Evolutionary conservation across 768 basidiomycete species (phyloP), one percentile per base, ranked within the genome.

Genomic region (Termitomyces titanicus): DNA sequence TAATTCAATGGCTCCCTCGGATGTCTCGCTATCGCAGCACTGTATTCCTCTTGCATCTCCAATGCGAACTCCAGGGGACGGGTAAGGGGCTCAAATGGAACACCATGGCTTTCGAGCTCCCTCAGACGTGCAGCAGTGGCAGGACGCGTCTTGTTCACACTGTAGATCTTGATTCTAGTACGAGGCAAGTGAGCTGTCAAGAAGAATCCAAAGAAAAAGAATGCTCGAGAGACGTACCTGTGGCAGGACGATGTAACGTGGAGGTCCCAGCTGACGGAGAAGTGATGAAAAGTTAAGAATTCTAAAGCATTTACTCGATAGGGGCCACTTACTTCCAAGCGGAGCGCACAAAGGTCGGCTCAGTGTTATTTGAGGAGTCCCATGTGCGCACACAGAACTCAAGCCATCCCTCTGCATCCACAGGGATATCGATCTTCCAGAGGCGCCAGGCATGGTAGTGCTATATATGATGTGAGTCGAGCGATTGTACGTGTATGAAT

Each of bases 311-410:
- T 18, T 25, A 8, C 18, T 44, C 49, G n/a, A 15, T 13, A 46
- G 8, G n/a, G 15, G 27, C 0, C 24, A 67, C 78, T 54, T 56
- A 79, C 79, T 81, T 81, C 79, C 79, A 80, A 4, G 80, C 74
- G 7, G 79, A 80, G 43, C 79, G 76, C 15, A 81, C 76, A 54
- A 74, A 78, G 12, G 80, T 81, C 17, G 80, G 80, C 63, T 82
- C 76, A 3, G 80, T 82, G 60, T 83, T 82, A 66, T 78, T 78
- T 8, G 79, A 78, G n/a, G 78, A 79, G 58, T 82, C 80, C 80
- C 81, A 83, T 0, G 77, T 76, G 47, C 80, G 76, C 20, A 78
- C 79, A 53, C 77, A 78, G 67, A 82, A 77, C 58, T 82, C 80
- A 35, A 81, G 71, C 79, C 80, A 82, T 5, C 80, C 80, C 59